Evolutionary conservation across 164 flowering plant genomes (phyloP).

Genomic region (Cinnamomum micranthum): DNA sequence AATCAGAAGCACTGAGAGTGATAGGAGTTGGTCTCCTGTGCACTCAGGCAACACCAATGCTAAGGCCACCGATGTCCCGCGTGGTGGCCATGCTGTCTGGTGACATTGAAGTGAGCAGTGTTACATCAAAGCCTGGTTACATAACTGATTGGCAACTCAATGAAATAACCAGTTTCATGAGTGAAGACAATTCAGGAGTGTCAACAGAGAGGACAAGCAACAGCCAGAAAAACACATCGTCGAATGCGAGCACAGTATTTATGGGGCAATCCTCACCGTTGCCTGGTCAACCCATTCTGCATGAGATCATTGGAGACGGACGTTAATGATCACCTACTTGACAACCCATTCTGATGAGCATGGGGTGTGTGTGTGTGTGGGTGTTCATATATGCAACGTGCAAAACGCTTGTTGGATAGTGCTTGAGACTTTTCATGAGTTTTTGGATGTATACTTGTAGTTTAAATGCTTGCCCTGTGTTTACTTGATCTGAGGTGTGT

Average conservation of each 20-base stretch:
- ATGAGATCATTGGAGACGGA: slow-evolving; percentile 1
- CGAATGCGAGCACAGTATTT: slow-evolving; percentile 5
- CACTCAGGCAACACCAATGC: slow-evolving; percentile 46
- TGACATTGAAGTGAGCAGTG: slow-evolving; percentile 35
- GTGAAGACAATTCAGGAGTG: not conserved
- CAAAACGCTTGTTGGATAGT: not conserved
- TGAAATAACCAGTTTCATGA: slow-evolving; percentile 26
- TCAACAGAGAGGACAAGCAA: not conserved
- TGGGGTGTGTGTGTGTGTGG: no score
- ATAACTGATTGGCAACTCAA: slow-evolving; percentile 35
- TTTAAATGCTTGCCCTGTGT: no score
- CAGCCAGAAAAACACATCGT: not conserved
- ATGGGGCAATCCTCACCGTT: not conserved
- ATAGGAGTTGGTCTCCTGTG: slow-evolving; percentile 46
- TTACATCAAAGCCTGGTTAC: slow-evolving; percentile 34
- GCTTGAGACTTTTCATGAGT: no score
- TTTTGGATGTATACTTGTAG: no score
- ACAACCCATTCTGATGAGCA: not conserved
- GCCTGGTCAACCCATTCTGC: not conserved
- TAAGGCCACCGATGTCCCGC: slow-evolving; percentile 45
- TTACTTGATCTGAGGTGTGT: no score
- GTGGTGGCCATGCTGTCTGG: slow-evolving; percentile 48
- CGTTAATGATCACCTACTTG: not conserved
- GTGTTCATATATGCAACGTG: not conserved
- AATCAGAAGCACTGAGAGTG: slow-evolving; percentile 33